Conservation (phyloP, 148 eudicot genomes). For the Heliosperma pusillum region DNA sequence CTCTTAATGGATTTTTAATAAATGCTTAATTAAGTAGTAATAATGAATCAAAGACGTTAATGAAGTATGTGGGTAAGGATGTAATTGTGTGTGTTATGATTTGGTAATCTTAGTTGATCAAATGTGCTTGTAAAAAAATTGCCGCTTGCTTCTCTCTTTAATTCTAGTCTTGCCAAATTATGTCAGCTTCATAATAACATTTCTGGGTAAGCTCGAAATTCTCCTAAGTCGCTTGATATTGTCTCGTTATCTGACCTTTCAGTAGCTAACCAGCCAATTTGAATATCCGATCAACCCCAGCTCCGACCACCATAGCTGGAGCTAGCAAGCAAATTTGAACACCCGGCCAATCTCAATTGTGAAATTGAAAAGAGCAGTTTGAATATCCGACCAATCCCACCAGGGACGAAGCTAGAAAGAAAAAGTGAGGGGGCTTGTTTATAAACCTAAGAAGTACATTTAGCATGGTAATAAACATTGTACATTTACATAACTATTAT, state of each 20-base stretch:
- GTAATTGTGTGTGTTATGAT: conserved; percentile 75
- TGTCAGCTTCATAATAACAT: conserved; percentile 23
- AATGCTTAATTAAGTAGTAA: conserved; percentile 35
- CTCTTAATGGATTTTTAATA: conserved; percentile 36
- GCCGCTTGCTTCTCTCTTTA: conserved; percentile 91
- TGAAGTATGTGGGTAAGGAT: conserved; percentile 62
- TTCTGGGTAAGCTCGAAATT: conserved; percentile 57
- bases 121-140: conserved; percentile 82
- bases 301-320: no score
- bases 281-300: no score
- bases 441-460: no score
- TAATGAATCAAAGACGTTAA: conserved; percentile 45
- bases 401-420: no score
- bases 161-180: conserved; percentile 37
- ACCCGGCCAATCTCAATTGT: no score
- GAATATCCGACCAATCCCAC: no score
- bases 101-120: conserved; percentile 67
- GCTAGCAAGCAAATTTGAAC: no score
- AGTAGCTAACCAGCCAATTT: no score
- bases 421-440: no score
- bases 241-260: conserved; percentile 73
- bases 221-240: conserved; percentile 89
- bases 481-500: no score
- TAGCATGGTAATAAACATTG: no score
- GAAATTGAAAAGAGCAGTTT: no score